Base-by-base conservation (phyloP, 345 rosid genomes). In the Pugionium cornutum region DNA sequence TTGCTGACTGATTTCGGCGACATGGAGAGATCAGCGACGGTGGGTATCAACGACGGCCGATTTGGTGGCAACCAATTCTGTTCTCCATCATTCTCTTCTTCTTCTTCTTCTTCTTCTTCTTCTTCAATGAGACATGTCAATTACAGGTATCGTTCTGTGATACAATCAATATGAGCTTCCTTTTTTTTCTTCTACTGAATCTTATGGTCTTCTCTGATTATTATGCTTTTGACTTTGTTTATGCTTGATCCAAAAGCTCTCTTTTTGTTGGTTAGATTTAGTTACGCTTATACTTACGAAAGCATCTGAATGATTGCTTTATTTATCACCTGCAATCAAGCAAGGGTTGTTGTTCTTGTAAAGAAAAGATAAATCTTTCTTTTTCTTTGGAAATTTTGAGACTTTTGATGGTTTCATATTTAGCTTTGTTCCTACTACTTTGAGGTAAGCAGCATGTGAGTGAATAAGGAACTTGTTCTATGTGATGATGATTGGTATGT, bases 21-120 rank as follows among this genome's bases (percentile, higher is more conserved):
- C 62, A 69, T 75, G 74, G 74, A 68, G 62, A 63, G 74, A 58
- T 68, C 69, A 42, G 67, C 74, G 44, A 69, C 70, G 43, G 70
- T 75, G 48, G 75, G 64, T 45, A 35, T 67, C 44, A 74, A 74
- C 63, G 77, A 57, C 55, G 66, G 43, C 46, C 61, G 70, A 49
- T 57, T 56, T 37, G 61, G 66, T 55, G 78, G 70, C 26, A 67
- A 36, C 11, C 70, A 69, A 2, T 64, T 49, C 9, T 50, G 11
- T 51, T 68, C 70, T 49, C 69, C 69, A 5, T 74, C 74, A 11
- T 47, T 60, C 42, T 56, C 74, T 41, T 64, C 74, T 3, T 56
- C 73, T 43, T 69, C 64, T 35, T 67, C 69, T 31, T 67, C 77
- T 41, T 64, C 74, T 3, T 56, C 73, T 43, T 69, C 64, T 35